Percentiles rank a stretch among this genome's conserved stretches.
These are phyloP conservation scores for Aspergillus persii DNA, from an alignment of 2,329 filamentous ascomycete genomes.

Conservation along the genomic window DNA sequence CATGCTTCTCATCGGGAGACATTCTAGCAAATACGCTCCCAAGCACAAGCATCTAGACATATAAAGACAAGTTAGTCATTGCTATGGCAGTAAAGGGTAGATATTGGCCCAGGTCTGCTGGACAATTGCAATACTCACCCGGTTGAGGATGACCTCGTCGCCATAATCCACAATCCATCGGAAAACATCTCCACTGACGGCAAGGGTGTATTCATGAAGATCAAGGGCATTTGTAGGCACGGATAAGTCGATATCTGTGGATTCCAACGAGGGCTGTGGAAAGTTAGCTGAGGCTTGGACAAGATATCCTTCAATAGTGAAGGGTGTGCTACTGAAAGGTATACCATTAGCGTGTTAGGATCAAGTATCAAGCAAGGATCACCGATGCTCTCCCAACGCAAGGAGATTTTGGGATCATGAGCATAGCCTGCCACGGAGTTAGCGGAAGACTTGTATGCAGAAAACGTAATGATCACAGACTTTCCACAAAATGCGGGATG, in stretches of 20 bases:
- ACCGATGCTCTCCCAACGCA: constrained; percentile 95
- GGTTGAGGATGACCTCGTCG: constrained; percentile 71
- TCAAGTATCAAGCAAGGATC: constrained; percentile 76
- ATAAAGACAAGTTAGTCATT: background rate
- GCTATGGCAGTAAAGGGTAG: background rate
- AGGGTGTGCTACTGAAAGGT: constrained; percentile 12
- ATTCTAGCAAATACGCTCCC: constrained; percentile 96
- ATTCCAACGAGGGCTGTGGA: constrained; percentile 66
- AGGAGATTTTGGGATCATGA: constrained; percentile 67
- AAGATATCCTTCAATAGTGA: background rate
- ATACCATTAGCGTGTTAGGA: constrained; percentile 68
- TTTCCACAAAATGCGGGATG: constrained; percentile 81
- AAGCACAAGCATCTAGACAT: constrained; percentile 72
- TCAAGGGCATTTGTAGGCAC: constrained; percentile 81
- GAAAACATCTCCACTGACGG: constrained; percentile 90
- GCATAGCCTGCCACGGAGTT: constrained; percentile 56
- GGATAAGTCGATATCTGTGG: constrained; percentile 72
- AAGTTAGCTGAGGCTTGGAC: constrained; percentile 3
- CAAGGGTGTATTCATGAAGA: constrained; percentile 80
- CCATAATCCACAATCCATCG: constrained; percentile 95
- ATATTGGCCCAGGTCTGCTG: background rate
- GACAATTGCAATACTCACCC: constrained; percentile 47
- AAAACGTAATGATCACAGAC: constrained; percentile 36
- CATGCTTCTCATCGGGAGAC: constrained; percentile 98
- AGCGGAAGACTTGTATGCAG: background rate